Evolutionary conservation across 2,329 filamentous ascomycete species (phyloP), one percentile per base, ranked within the genome.

Genomic region (Didymosphaeria variabile): DNA sequence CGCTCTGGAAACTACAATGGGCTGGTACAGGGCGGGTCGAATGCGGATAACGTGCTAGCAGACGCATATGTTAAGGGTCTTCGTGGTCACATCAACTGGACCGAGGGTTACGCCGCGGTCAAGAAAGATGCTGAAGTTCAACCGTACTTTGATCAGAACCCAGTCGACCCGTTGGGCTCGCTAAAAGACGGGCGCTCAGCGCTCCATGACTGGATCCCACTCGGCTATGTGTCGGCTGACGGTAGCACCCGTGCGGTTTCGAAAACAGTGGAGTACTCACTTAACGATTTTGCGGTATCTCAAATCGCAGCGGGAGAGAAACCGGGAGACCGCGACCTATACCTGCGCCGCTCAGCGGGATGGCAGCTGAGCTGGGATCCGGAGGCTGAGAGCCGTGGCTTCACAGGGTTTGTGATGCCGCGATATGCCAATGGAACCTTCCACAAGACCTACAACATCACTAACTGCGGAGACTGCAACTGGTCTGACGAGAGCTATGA

Each of bases 61-160:
- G 90, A 93, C 68, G 87, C 87, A 0, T 91, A 85, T 60, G 64
- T 91, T 19, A 93, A 93, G 69, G 88, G 88, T 0, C 78, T 92
- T 3, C 78, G 77, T 8, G 74, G 75, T 1, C 85, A 82, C 3
- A 86, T 93, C n/a, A 86, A 91, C 72, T 94, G 91, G 91, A 79
- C 83, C 0, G 86, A 85, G 12, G 91, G 88, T 0, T 93, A 91
- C 63, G 85, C 87, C 53, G 91, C 91, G 0, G 86, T 94, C 0
- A 83, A 91, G 19, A 90, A 90, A 64, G 89, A 93, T 62, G 90
- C 90, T 2, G 90, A 92, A 67, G 83, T 87, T 2, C 29, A 75
- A 0, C 75, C 75, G 0, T 76, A 70, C 57, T 77, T 72, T 34
- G 75, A 78, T 34, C 61, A 75, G 32, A 78, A 77, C 42, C 74